Percentiles rank a stretch among this genome's conserved stretches.
phyloP scores from a whole-genome alignment of 2,329 filamentous ascomycete genomes.

The Volutella citrinella region DNA sequence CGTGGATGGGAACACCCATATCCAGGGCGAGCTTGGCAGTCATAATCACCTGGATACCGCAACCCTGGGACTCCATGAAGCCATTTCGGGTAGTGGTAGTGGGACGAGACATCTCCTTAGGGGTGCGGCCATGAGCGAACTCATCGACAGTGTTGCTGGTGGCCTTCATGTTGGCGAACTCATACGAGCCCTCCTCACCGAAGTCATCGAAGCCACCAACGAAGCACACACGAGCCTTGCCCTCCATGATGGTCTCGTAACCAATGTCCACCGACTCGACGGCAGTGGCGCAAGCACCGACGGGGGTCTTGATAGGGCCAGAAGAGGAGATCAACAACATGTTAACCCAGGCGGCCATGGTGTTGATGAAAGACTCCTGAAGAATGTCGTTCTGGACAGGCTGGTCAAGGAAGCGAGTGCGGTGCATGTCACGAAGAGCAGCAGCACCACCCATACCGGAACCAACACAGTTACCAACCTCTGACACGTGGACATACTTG shows the following conservation, averaged over 20 bases:
- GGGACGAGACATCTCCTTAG: constrained; percentile 95
- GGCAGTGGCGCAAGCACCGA: constrained; percentile 94
- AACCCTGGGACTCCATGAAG: constrained; percentile 99
- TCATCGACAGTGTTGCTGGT: constrained; percentile 98
- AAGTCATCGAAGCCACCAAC: constrained; percentile 99
- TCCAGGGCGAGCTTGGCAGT: constrained; percentile 92
- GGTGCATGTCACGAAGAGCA: constrained; percentile 96
- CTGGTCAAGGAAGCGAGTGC: constrained; percentile 93
- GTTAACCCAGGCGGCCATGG: constrained; percentile 99
- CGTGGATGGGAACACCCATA: constrained; percentile 98
- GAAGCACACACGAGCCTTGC: constrained; percentile 95
- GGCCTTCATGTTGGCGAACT: constrained; percentile 99
- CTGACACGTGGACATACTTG: constrained; percentile 97
- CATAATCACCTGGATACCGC: constrained; percentile 98
- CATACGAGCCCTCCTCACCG: constrained; percentile 97
- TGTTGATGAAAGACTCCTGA: constrained; percentile 99
- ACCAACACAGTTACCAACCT: constrained; percentile 97
- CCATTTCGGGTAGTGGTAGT: constrained; percentile 95
- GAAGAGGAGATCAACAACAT: constrained; percentile 97
- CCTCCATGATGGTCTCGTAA: constrained; percentile 97
- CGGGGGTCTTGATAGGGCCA: constrained; percentile 96
- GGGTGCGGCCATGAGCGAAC: constrained; percentile 90
- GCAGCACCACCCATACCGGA: constrained; percentile 96
- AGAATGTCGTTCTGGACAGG: constrained; percentile 98
- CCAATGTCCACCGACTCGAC: constrained; percentile 97